Evolutionary conservation across 805 yeast species (phyloP), one percentile per base, ranked within the genome.

Genomic region (Sugiyamaella marilandica): DNA sequence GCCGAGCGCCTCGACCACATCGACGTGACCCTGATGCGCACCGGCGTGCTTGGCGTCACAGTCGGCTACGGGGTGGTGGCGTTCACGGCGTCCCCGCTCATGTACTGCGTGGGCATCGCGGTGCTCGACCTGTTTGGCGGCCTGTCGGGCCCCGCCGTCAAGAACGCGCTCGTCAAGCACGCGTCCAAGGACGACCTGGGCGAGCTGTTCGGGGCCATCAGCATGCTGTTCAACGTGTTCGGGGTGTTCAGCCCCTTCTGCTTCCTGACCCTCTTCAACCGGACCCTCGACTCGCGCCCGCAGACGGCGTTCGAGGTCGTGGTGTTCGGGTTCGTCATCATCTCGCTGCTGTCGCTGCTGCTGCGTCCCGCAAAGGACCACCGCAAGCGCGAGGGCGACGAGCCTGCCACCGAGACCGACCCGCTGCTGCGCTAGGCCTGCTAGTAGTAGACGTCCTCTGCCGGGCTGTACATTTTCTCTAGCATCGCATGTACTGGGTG

Each of bases 161-260:
- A 59, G 45, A 54, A 55, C 41, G 55, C 59, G 5, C 34, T 63
- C 16, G 57, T 62, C 53, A 63, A 63, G 52, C 58, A 62, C 44
- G 57, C 60, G 10, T 55, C 54, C 35, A 43, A 51, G 45, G 55
- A 52, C 14, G 44, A 52, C n/a, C 50, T 64, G 11, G 67, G 66
- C 1, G 62, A 58, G 39, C 54, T 60, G 14, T 47, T 63, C n/a
- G 67, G 66, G 7, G 66, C 63, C 1, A 31, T 62, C 16, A 55
- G 59, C 3, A 48, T 60, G 21, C 53, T 62, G 29, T 44, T 51
- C 32, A 56, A 50, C 14, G 29, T 60, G 18, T 56, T 56, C 2
- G 45, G 50, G 13, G 56, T 56, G 16, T 46, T 62, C 9, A 50
- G 55, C 44, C 62, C 64, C 18, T 50, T 57, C 13, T 13, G 51